Evolutionary conservation across 768 basidiomycete genomes (phyloP).

Genomic region (Leccinum rimulosum): DNA sequence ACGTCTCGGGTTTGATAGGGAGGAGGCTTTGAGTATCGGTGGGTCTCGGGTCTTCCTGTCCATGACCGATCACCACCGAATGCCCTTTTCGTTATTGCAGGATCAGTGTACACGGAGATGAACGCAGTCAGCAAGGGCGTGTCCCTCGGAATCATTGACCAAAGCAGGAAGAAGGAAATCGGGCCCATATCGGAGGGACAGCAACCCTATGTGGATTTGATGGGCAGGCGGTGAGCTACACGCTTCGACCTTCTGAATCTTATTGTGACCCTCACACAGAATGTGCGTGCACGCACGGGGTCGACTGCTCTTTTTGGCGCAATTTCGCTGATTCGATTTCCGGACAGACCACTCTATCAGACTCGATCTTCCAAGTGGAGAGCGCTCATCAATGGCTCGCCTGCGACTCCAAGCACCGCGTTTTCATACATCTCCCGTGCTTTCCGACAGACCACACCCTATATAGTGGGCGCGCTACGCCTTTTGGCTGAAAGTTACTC

Average conservation of each 20-base stretch:
- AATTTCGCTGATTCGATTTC: constrained; percentile 7
- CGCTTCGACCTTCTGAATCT: neutral
- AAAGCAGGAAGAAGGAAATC: constrained; percentile 49
- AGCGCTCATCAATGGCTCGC: constrained; percentile 69
- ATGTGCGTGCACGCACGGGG: constrained; percentile 35
- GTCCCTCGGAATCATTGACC: constrained; percentile 73
- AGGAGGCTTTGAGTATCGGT: constrained; percentile 94
- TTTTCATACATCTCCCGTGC: constrained; percentile 81
- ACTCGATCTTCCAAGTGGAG: constrained; percentile 74
- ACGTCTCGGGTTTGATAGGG: constrained; percentile 78
- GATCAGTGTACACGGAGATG: constrained; percentile 91
- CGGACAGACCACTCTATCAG: constrained; percentile 71
- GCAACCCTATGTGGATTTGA: constrained; percentile 84
- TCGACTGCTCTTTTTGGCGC: neutral
- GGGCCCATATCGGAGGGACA: constrained; percentile 56
- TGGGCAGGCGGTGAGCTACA: constrained; percentile 64
- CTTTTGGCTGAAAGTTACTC: constrained; percentile 62
- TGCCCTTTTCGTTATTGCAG: constrained; percentile 37
- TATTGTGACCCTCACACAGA: constrained; percentile 18
- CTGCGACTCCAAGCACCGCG: constrained; percentile 69
- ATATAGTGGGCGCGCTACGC: constrained; percentile 74
- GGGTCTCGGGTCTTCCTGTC: constrained; percentile 15
- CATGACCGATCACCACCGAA: neutral
- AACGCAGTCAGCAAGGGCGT: constrained; percentile 86
- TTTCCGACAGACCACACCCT: constrained; percentile 75